Evolutionary conservation across 306 rosid genomes (phyloP), one percentile per base, ranked within the genome.

Genomic region (Parietaria judaica): DNA sequence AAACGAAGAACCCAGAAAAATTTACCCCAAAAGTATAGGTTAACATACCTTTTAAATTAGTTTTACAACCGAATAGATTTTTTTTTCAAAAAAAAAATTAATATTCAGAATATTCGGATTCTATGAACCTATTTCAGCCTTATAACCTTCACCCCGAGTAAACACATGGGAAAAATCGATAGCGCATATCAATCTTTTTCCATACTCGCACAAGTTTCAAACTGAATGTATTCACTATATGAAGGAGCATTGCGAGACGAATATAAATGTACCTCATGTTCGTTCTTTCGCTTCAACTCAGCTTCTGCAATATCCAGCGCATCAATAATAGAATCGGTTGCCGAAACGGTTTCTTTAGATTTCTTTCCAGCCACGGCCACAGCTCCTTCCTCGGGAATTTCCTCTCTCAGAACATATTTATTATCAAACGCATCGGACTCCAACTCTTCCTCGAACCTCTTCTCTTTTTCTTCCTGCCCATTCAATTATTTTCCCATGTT

Each of bases 401-500:
- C 98, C 76, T 92, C 95, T 66, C 69, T 79, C 3, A 74, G 77
- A 11, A 56, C 74, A 63, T 81, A 67, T 73, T 75, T 81, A 73
- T 77, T 86, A 58, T 82, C 96, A 56, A 82, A 82, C 6, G 83
- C 85, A 81, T 74, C 96, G 38, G 79, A 64, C 66, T 92, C 98
- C 35, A 90, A 79, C 88, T 81, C 81, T 76, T 84, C 87, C 71
- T 85, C 96, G 77, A 92, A 68, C 77, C 95, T 79, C 61, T 88
- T 92, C 65, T 92, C 98, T 77, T 86, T 86, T 84, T 92, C 98
- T 77, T 92, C 98, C 98, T 92, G 90, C 78, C 80, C 76, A 66
- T 41, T 41, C 47, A 34, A 77, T 81, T 14, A 2, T 23, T 23
- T 23, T 23, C 31, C 31, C 31, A 23, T 0, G 31, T 23, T 23